Evolutionary conservation across 2,329 filamentous ascomycete species (phyloP), one percentile per base, ranked within the genome.

Genomic region (Microcera coccophila): DNA sequence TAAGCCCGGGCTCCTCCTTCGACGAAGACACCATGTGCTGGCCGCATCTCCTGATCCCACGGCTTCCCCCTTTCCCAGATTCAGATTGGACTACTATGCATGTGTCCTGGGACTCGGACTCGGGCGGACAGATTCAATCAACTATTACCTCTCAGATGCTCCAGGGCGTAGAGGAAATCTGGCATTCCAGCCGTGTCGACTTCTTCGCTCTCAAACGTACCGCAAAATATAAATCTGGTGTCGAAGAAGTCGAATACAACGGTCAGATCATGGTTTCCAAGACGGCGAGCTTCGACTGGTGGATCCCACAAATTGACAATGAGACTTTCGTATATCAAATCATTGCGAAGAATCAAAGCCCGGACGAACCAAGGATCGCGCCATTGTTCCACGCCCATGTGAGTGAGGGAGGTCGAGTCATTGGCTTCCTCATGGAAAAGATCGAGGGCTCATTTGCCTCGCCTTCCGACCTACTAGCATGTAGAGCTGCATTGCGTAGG

Each of bases 361-460:
- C 31, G 3, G 42, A 24, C 3, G 9, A 36, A 17, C 31, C n/a
- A 22, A 17, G 26, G 12, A 41, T 41, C 21, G 16, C 17, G 16
- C 39, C 39, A 3, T 14, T 11, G 7, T 54, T 58, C 36, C 50
- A 55, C 16, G 53, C 48, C 31, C 53, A 57, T 44, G 36, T 57
- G 32, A 50, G 42, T 12, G 53, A 56, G 39, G 42, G 53, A 24
- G 52, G 48, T 5, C 37, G 53, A 5, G 39, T 38, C 32, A 45
- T 59, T 16, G 52, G 56, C 18, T 57, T 59, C 33, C 42, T 54
- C n/a, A 39, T 59, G 43, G 40, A 55, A 33, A 52, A 52, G 38
- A 24, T 58, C 15, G 45, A 50, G 15, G 52, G 52, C 2, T 19
- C 38, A 19, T 31, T 32, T 36, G 45, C 54, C 15, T 44, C 42